A percentile compares a stretch with the other conserved stretches of the same genome.
These are phyloP conservation scores for Phytopythium mirpurense DNA, from an alignment of 352 stramenopile genomes.

Conservation along the genomic window DNA sequence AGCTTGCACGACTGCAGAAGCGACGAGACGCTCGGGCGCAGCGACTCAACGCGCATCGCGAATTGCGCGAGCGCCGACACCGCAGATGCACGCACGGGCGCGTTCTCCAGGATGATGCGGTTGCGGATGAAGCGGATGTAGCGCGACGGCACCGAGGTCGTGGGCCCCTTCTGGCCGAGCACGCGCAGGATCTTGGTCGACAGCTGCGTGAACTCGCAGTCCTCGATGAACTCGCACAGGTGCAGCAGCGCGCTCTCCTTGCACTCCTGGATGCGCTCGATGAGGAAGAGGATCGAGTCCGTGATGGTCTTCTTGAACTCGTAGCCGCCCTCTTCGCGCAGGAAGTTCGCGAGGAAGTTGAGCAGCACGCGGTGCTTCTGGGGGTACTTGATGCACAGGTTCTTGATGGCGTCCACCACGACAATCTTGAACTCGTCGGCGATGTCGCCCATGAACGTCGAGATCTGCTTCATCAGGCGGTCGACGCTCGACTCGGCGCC, in stretches of 20 bases:
- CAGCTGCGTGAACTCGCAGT: conserved; percentile 90
- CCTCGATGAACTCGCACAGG: conserved; percentile 99
- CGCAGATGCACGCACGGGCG: conserved; percentile 93
- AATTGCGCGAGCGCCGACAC: conserved; percentile 96
- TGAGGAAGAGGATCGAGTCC: conserved; percentile 96
- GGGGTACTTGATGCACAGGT: conserved; percentile 98
- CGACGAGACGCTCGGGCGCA: conserved; percentile 91
- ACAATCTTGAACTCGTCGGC: conserved; percentile 99
- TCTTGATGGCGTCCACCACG: conserved; percentile 96
- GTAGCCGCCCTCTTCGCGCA: conserved; percentile 95
- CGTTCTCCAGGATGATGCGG: conserved; percentile 98
- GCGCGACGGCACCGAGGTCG: conserved; percentile 89
- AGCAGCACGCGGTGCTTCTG: conserved; percentile 97
- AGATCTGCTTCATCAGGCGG: conserved; percentile 97
- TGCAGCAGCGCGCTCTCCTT: conserved; percentile 96
- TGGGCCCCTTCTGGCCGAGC: conserved; percentile 93
- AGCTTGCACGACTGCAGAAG: conserved; percentile 94
- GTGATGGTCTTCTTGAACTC: conserved; percentile 99
- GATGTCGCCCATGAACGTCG: conserved; percentile 98
- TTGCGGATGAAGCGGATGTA: conserved; percentile 99
- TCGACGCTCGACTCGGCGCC: conserved; percentile 95
- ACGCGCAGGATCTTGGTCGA: conserved; percentile 95
- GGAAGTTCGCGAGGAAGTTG: conserved; percentile 97
- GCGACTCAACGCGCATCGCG: conserved; percentile 89
- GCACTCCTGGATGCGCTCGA: conserved; percentile 95